Evolutionary conservation across 2,329 filamentous ascomycete species (phyloP), one percentile per base, ranked within the genome.

Genomic region (Berkeleyomyces rouxiae): DNA sequence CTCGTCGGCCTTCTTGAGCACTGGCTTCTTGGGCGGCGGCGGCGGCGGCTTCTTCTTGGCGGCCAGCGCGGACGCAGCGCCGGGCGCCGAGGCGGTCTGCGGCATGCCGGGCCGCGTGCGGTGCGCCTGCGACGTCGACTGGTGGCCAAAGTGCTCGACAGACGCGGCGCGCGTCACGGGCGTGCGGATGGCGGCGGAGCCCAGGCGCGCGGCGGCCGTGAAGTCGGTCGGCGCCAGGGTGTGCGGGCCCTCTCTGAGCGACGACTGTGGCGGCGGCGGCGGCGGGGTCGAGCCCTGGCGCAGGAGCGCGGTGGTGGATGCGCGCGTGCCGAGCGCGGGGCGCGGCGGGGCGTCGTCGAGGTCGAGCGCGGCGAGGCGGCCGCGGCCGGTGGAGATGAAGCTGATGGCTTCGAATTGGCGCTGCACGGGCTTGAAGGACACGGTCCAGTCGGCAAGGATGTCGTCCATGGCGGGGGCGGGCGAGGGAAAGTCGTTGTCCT

Each of bases 401-500:
- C 74, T 75, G 64, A 91, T 78, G 2, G 76, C 76, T 72, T 93
- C 88, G 49, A 86, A 73, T 67, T 90, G 80, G 64, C 79, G 76
- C 66, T 86, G 84, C 58, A 84, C 73, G 0, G 84, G 80, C 40
- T 79, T 79, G 70, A 85, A 88, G 64, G 78, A 78, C 2, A 73
- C 72, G 59, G 86, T 80, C 83, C 86, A 93, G 51, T 77, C 73
- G 4, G 80, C 76, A 63, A 90, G 77, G 4, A 93, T 82, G 59
- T 87, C 81, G 36, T 85, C 82, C 76, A 90, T 85, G 13, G 85
- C 80, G 2, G 87, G 85, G 9, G 88, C 79, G 1, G 87, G 86
- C 55, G 85, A 86, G 0, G 86, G 85, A 68, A 90, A 85, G 4
- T 80, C 77, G 67, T 84, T 78, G 39, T 86, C 80, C 67, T 84